phyloP scores from a whole-genome alignment of 148 eudicot species.

The Agrostemma githago region DNA sequence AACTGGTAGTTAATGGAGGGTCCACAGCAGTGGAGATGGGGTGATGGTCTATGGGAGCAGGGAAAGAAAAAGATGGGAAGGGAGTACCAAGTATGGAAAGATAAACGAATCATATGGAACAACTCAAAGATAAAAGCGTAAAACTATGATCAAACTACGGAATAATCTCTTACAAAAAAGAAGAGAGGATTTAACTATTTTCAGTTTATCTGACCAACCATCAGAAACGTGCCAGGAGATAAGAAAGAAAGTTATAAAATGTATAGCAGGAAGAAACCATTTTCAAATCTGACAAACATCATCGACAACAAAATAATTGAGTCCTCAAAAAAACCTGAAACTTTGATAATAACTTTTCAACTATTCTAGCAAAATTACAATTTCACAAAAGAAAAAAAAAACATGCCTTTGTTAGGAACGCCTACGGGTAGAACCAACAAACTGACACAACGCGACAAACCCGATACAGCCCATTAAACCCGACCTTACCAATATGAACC shows the following conservation, averaged over 20 bases:
- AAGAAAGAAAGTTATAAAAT: neutral
- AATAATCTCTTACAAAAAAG: no score
- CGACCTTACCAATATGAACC: no score
- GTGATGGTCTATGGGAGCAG: neutral
- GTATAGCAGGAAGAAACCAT: neutral
- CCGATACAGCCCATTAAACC: no score
- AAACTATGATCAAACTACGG: no score
- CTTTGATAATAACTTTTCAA: neutral
- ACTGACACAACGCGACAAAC: no score
- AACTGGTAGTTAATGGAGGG: neutral
- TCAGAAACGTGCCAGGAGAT: no score
- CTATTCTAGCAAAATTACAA: neutral
- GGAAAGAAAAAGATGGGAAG: neutral
- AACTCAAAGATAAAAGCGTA: neutral
- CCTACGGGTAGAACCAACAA: neutral
- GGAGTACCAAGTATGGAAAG: neutral
- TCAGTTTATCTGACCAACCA: no score
- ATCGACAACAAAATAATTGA: neutral
- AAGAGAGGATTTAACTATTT: no score
- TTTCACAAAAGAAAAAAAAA: no score
- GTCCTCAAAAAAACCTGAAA: no score
- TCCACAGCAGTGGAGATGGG: no score
- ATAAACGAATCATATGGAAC: neutral
- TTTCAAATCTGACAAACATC: neutral
- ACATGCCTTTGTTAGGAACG: neutral